phyloP scores from a whole-genome alignment of 495 filamentous ascomycete species.

The Astrocystis sublimbata region DNA sequence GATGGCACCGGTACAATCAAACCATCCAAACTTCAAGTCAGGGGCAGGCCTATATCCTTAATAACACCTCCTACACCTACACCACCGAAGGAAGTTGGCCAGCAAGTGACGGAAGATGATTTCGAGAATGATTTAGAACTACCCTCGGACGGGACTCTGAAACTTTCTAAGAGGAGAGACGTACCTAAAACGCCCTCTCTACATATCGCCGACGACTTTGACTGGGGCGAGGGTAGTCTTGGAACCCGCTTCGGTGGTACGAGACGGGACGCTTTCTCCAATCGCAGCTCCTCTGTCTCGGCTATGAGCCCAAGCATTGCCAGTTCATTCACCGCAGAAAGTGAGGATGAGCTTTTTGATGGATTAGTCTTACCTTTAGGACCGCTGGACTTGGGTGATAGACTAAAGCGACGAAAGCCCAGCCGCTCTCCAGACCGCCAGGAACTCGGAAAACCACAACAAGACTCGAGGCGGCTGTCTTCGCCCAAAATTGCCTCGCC shows the following conservation, averaged over 20 bases:
- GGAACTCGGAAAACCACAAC: slow-evolving; percentile 23
- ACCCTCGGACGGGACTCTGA: slow-evolving; percentile 59
- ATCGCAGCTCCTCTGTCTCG: slow-evolving; percentile 81
- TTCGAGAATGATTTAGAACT: slow-evolving; percentile 80
- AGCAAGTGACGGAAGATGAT: slow-evolving; percentile 54
- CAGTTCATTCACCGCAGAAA: slow-evolving; percentile 88
- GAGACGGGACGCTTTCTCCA: slow-evolving; percentile 69
- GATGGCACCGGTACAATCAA: slow-evolving; percentile 68
- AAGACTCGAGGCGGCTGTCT: slow-evolving; percentile 27
- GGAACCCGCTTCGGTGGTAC: slow-evolving; percentile 88
- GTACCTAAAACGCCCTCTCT: slow-evolving; percentile 57
- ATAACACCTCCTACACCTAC: slow-evolving; percentile 58
- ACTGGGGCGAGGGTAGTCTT: slow-evolving; percentile 92
- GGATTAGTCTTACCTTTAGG: slow-evolving; percentile 82
- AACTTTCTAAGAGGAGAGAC: slow-evolving; percentile 60
- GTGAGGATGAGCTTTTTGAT: slow-evolving; percentile 87
- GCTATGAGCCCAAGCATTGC: slow-evolving; percentile 88
- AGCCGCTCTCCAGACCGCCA: slow-evolving; percentile 46
- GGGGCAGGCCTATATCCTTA: slow-evolving; percentile 54
- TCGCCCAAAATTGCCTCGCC: slow-evolving; percentile 19
- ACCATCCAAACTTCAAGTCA: slow-evolving; percentile 58
- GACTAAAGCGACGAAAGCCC: slow-evolving; percentile 68
- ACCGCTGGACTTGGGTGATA: slow-evolving; percentile 75
- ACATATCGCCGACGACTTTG: slow-evolving; percentile 71
- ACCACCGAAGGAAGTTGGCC: slow-evolving; percentile 24